Percentiles rank a stretch among this genome's conserved stretches.
These are phyloP conservation scores for Boletus vinaceobasis DNA, from an alignment of 768 basidiomycete genomes.

Conservation along the genomic window DNA sequence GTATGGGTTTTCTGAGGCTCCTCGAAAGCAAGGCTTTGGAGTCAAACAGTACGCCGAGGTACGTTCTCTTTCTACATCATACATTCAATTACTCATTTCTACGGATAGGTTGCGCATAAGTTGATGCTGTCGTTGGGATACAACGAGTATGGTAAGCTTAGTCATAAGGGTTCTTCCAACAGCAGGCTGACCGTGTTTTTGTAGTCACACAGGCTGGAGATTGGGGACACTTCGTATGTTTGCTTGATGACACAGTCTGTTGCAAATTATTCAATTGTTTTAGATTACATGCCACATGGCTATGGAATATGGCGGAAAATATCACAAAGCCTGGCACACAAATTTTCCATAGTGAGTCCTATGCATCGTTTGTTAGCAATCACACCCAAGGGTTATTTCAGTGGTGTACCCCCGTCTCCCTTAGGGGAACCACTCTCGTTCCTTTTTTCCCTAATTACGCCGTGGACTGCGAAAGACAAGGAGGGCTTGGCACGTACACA, in stretches of 20 bases:
- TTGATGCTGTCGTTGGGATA: conserved; percentile 50
- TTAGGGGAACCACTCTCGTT: conserved; percentile 26
- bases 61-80: background rate
- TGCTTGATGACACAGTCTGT: background rate
- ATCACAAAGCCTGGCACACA: conserved; percentile 52
- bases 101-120: conserved; percentile 42
- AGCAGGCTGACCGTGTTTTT: background rate
- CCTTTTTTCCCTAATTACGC: conserved; percentile 25
- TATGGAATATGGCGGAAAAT: conserved; percentile 35
- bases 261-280: background rate
- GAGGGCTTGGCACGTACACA: conserved; percentile 17
- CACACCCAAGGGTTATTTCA: conserved; percentile 1
- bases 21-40: conserved; percentile 50
- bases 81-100: background rate
- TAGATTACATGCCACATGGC: conserved; percentile 38
- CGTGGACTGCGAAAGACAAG: conserved; percentile 28
- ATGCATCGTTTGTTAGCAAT: background rate
- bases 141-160: conserved; percentile 41
- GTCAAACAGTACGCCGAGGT: conserved; percentile 56
- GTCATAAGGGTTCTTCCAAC: background rate
- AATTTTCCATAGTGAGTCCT: conserved; percentile 42
- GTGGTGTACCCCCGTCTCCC: conserved; percentile 23
- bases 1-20: conserved; percentile 59
- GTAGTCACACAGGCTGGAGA: conserved; percentile 50
- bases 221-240: conserved; percentile 40